phyloP scores from a whole-genome alignment of 2,329 filamentous ascomycete species.

The Neoarthrinium moseri region DNA sequence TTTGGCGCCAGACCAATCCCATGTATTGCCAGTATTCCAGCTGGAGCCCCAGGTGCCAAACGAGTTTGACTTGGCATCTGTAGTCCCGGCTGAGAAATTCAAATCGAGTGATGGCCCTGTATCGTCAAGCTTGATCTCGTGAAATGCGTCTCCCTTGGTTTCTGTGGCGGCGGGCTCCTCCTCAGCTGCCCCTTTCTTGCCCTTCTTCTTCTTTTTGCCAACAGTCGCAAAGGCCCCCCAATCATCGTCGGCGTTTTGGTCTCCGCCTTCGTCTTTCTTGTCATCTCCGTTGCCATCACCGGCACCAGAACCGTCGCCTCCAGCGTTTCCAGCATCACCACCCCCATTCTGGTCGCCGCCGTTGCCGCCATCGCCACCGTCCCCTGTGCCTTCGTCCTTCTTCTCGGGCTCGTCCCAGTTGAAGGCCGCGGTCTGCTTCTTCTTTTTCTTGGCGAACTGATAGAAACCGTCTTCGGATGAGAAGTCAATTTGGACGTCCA shows the following conservation, averaged over 20 bases:
- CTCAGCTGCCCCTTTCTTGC: constrained; percentile 40
- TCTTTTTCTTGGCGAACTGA: constrained; percentile 54
- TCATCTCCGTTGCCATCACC: constrained; percentile 36
- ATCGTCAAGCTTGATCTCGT: constrained; percentile 47
- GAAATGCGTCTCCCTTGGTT: constrained; percentile 41
- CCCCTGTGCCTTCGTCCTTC: constrained; percentile 33
- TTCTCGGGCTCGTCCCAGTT: constrained; percentile 28
- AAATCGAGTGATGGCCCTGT: constrained; percentile 55
- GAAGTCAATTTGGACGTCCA: constrained; percentile 54
- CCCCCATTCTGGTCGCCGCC: constrained; percentile 30
- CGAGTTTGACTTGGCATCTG: constrained; percentile 35
- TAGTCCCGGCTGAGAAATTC: constrained; percentile 44
- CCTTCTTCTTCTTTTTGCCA: constrained; percentile 56
- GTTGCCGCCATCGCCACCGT: constrained; percentile 29
- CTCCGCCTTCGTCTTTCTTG: constrained; percentile 36
- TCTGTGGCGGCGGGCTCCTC: constrained; percentile 14
- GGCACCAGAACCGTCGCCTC: constrained; percentile 29
- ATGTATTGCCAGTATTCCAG: constrained; percentile 53
- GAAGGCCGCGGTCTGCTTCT: constrained; percentile 15
- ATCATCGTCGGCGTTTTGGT: constrained; percentile 45
- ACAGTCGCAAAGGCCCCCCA: constrained; percentile 47
- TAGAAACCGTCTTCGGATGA: constrained; percentile 51
- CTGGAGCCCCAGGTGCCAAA: constrained; percentile 61
- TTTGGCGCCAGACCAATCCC: constrained; percentile 38
- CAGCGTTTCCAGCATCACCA: constrained; percentile 30